Conservation (phyloP, 306 rosid genomes). For the Senna tora region DNA sequence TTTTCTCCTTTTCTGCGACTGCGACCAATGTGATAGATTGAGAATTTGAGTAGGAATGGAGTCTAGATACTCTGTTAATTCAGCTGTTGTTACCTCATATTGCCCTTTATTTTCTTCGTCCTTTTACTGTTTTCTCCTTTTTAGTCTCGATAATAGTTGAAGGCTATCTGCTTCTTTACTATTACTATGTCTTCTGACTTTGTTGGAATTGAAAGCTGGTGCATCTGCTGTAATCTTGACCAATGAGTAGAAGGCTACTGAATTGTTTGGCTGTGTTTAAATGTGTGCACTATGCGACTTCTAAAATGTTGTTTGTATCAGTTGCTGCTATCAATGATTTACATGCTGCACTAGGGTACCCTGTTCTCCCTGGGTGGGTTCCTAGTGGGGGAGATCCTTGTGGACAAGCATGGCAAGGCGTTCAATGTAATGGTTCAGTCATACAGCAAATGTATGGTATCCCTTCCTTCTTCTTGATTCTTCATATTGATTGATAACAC, state of each 20-base stretch:
- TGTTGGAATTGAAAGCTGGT: not conserved
- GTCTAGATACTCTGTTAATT: not conserved
- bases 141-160: too few relatives aligned
- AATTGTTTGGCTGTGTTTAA: slow-evolving; percentile 7
- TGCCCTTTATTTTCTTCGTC: too few relatives aligned
- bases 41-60: slow-evolving; percentile 4
- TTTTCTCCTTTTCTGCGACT: slow-evolving; percentile 34
- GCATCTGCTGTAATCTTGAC: slow-evolving; percentile 15
- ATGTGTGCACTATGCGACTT: not conserved
- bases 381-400: slow-evolving; percentile 87
- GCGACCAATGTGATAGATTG: slow-evolving; percentile 29
- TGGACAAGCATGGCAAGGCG: slow-evolving; percentile 94
- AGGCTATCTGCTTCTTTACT: not conserved
- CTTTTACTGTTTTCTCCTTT: too few relatives aligned
- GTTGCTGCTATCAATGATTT: slow-evolving; percentile 81
- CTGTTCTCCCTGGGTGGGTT: slow-evolving; percentile 88
- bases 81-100: too few relatives aligned
- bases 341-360: slow-evolving; percentile 71
- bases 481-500: slow-evolving; percentile 10
- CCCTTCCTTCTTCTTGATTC: slow-evolving; percentile 26
- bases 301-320: slow-evolving; percentile 47
- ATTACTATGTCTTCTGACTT: not conserved
- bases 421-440: slow-evolving; percentile 62
- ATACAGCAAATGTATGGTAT: slow-evolving; percentile 68
- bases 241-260: not conserved